phyloP scores from a whole-genome alignment of 2,329 filamentous ascomycete species.

The Elsinoe australis region DNA sequence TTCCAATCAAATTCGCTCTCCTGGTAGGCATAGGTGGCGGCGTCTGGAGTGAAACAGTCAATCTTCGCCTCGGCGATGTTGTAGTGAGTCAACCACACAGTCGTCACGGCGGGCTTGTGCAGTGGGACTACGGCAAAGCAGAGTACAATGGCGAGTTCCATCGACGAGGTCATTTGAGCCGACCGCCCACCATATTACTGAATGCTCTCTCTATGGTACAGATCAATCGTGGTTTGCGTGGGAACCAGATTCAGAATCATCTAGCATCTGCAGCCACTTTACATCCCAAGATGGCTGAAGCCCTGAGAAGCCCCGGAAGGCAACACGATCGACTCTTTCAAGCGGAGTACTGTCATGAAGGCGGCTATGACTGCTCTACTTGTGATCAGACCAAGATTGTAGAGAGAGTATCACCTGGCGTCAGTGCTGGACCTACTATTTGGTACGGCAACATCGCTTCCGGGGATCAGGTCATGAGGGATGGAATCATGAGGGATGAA shows the following conservation, averaged over 20 bases:
- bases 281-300: not conserved
- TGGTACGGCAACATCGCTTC: conserved; percentile 26
- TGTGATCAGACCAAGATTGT: not conserved
- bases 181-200: conserved; percentile 24
- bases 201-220: conserved; percentile 20
- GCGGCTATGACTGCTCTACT: not conserved
- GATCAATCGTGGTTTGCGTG: conserved; percentile 9
- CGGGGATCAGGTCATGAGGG: conserved; percentile 23
- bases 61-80: conserved; percentile 26
- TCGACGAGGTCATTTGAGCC: conserved; percentile 20
- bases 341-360: too few species aligned
- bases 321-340: not conserved
- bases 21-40: conserved; percentile 25
- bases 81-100: conserved; percentile 23
- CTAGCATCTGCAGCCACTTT: not conserved
- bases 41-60: conserved; percentile 19
- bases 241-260: not conserved
- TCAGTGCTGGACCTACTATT: conserved; percentile 18
- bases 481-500: conserved; percentile 14
- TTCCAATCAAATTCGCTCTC: conserved; percentile 20
- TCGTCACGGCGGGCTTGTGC: conserved; percentile 24
- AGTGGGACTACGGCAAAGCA: conserved; percentile 25
- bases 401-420: not conserved
- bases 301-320: not conserved
- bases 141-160: conserved; percentile 21